Evolutionary conservation across 306 rosid species (phyloP).

Genomic region (Sesbania bispinosa): DNA sequence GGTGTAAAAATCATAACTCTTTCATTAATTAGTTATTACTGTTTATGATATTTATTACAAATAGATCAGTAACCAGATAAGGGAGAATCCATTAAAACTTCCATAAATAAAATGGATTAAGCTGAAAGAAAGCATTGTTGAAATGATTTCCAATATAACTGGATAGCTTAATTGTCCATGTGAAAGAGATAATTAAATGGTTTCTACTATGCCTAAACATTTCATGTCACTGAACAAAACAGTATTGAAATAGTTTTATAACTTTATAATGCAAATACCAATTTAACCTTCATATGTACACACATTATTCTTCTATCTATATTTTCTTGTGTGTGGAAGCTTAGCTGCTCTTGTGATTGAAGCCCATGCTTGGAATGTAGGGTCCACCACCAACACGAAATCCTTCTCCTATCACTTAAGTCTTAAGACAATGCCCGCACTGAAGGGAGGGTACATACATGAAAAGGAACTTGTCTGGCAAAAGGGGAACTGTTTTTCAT

Average conservation of each 20-base stretch:
- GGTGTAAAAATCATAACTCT: too few relatives aligned
- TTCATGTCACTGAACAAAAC: not conserved
- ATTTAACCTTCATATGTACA: too few relatives aligned
- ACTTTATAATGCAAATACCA: too few relatives aligned
- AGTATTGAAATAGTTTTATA: not conserved
- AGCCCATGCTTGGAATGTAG: not conserved
- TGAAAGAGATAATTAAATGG: not conserved
- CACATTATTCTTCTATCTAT: too few relatives aligned
- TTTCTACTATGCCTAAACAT: not conserved
- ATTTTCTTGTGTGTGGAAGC: not conserved
- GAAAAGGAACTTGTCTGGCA: not conserved
- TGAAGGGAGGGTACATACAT: not conserved
- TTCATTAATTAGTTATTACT: too few relatives aligned
- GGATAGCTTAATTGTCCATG: not conserved
- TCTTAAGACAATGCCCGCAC: not conserved
- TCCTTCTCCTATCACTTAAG: not conserved
- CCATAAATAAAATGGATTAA: not conserved
- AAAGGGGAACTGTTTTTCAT: conserved; percentile 17
- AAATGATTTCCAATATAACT: not conserved
- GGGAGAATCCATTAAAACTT: not conserved
- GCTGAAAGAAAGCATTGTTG: not conserved
- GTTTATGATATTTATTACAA: too few relatives aligned
- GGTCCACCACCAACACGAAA: conserved; percentile 11
- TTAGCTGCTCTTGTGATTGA: too few relatives aligned
- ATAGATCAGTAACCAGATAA: not conserved